Evolutionary conservation across 2,329 filamentous ascomycete genomes (phyloP), one percentile per base, ranked within the genome.

Genomic region (Pseudocercospora fijiensis): DNA sequence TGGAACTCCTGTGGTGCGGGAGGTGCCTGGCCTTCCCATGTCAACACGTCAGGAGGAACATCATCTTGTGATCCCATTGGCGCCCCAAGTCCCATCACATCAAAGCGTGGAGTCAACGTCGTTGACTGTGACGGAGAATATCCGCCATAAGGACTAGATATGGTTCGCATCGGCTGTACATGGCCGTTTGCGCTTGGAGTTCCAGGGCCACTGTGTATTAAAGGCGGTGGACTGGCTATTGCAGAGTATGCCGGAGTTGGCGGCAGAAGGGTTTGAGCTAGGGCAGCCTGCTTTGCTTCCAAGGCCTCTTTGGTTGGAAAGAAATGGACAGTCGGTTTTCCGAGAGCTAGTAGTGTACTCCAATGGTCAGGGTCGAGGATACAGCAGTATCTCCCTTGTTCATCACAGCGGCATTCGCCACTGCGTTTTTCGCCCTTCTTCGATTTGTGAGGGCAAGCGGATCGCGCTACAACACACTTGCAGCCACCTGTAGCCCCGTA

Each of bases 381-480:
- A 62, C 73, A 75, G 66, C 74, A 76, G 59, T 70, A 75, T 20
- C 74, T 67, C 49, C 74, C 74, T 57, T 75, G 72, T 33, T 75
- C 73, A 58, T 75, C 73, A 61, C 74, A 76, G 10, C 73, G 67
- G 58, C 74, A 76, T 43, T 75, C 73, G 20, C 67, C 70, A 43
- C 70, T 68, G 18, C 74, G 69, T 62, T 76, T 76, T 69, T 74
- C 72, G 61, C 73, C 73, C 58, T 74, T 75, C 66, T 73, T 74
- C 1, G 72, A 63, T 57, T 75, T 75, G 67, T 76, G 74, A 45
- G 73, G 71, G 61, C 74, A 76, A 26, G 70, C 69, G 26, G 72
- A 68, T 51, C 65, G 69, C 18, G 73, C 71, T 55, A 74, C 72
- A 7, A 74, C 73, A 63, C 74, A 76, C 64, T 73, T 74, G 64